These are phyloP conservation scores for Protea cynaroides DNA, from an alignment of 164 flowering plant genomes.

Conservation along the genomic window DNA sequence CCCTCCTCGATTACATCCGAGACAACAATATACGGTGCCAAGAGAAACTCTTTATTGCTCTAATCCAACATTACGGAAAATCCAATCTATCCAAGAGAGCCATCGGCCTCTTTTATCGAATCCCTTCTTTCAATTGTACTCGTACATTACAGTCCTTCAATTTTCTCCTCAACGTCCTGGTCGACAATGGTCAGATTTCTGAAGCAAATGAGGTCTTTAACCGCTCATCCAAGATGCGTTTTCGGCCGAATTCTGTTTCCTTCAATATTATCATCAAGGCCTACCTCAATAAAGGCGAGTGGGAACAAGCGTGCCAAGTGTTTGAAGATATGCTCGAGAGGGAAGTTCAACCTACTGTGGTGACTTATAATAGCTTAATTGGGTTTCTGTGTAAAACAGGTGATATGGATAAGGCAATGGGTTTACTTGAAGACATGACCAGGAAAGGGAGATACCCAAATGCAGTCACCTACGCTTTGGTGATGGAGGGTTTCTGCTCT, in stretches of 20 bases:
- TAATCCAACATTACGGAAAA: slow-evolving; percentile 71
- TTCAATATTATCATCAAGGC: slow-evolving; percentile 70
- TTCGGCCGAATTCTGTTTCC: slow-evolving; percentile 54
- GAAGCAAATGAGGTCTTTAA: slow-evolving; percentile 46
- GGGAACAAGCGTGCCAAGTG: slow-evolving; percentile 45
- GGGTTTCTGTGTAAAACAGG: slow-evolving; percentile 58
- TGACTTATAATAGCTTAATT: slow-evolving; percentile 64
- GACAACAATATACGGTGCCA: slow-evolving; percentile 35
- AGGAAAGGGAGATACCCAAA: slow-evolving; percentile 42
- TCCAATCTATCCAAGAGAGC: slow-evolving; percentile 43
- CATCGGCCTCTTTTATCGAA: slow-evolving; percentile 45
- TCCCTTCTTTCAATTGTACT: slow-evolving; percentile 53
- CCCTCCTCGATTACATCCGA: slow-evolving; percentile 33
- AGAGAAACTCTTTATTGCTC: slow-evolving; percentile 51
- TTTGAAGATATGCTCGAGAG: slow-evolving; percentile 63
- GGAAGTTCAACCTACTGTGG: slow-evolving; percentile 51
- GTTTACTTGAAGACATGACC: slow-evolving; percentile 57
- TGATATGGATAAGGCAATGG: slow-evolving; percentile 41
- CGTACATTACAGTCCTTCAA: slow-evolving; percentile 65
- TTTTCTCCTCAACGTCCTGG: slow-evolving; percentile 49
- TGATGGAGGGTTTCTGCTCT: slow-evolving; percentile 74
- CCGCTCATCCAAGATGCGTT: slow-evolving; percentile 33
- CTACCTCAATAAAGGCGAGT: slow-evolving; percentile 33
- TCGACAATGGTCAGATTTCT: slow-evolving; percentile 31
- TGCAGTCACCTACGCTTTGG: slow-evolving; percentile 50